Evolutionary conservation across 345 rosid genomes (phyloP).

Genomic region (Melaleuca alternifolia): DNA sequence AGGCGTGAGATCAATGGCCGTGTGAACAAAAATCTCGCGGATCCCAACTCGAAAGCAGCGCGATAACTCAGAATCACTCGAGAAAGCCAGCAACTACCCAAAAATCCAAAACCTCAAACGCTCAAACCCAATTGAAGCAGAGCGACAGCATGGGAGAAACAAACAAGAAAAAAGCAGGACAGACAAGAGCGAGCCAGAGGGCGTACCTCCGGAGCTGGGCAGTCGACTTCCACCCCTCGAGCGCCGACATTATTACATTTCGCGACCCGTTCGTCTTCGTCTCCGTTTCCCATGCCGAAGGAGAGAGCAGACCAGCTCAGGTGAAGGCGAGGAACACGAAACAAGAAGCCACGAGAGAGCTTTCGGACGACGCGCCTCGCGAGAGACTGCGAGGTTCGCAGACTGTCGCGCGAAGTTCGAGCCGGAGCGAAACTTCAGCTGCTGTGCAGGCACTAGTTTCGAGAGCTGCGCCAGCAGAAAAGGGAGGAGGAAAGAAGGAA

Average conservation of each 20-base stretch:
- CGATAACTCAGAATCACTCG: neutral
- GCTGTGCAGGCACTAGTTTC: neutral
- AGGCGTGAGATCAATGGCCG: neutral
- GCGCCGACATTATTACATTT: neutral
- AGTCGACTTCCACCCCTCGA: neutral
- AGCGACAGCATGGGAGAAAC: neutral
- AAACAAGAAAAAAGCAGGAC: neutral
- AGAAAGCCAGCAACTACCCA: neutral
- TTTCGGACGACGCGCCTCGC: neutral
- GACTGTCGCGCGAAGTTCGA: neutral
- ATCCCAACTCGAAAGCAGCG: neutral
- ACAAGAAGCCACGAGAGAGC: neutral
- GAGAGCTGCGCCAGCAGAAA: neutral
- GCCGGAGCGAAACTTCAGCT: neutral
- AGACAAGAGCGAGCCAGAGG: neutral
- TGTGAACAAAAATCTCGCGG: neutral
- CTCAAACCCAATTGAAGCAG: neutral
- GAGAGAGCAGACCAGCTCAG: neutral
- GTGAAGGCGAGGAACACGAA: neutral
- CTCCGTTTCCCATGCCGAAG: neutral
- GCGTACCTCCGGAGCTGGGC: neutral
- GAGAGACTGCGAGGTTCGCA: neutral
- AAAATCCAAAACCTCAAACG: neutral
- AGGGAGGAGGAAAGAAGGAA: neutral
- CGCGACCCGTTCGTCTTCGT: neutral